Evolutionary conservation across 768 basidiomycete species (phyloP).

Genomic region (Tricholoma terreum): DNA sequence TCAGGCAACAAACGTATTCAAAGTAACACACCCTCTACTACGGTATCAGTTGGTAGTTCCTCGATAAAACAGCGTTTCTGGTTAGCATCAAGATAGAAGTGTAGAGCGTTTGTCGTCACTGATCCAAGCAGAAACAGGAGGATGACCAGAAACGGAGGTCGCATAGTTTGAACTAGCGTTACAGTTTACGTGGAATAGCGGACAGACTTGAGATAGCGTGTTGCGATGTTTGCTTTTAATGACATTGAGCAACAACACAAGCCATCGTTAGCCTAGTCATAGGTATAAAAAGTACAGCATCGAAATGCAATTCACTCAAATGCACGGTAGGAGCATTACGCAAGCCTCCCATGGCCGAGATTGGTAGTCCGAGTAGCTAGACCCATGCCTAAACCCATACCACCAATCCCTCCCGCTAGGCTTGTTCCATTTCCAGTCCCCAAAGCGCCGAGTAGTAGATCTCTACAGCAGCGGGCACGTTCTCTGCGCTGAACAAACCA

Average conservation of each 20-base stretch:
- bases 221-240: not conserved
- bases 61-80: constrained; percentile 96
- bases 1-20: not conserved
- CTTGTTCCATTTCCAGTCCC: constrained; percentile 36
- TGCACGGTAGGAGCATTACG: not conserved
- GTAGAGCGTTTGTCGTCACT: constrained; percentile 67
- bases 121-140: constrained; percentile 40
- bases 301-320: not conserved
- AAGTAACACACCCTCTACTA: constrained; percentile 73
- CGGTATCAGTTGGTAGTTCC: constrained; percentile 92
- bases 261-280: too few relatives aligned
- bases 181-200: not conserved
- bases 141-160: constrained; percentile 18
- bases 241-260: not conserved
- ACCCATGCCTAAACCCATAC: constrained; percentile 22
- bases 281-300: too few relatives aligned
- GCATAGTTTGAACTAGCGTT: constrained; percentile 22
- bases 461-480: constrained; percentile 56
- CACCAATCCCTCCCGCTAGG: constrained; percentile 26
- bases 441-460: constrained; percentile 55
- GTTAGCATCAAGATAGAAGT: constrained; percentile 95
- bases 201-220: too few relatives aligned
- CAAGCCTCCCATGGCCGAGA: constrained; percentile 12
- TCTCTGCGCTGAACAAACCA: constrained; percentile 81
- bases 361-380: constrained; percentile 31